phyloP scores from a whole-genome alignment of 2,329 filamentous ascomycete species.

The Ceratocystiopsis minuta region DNA sequence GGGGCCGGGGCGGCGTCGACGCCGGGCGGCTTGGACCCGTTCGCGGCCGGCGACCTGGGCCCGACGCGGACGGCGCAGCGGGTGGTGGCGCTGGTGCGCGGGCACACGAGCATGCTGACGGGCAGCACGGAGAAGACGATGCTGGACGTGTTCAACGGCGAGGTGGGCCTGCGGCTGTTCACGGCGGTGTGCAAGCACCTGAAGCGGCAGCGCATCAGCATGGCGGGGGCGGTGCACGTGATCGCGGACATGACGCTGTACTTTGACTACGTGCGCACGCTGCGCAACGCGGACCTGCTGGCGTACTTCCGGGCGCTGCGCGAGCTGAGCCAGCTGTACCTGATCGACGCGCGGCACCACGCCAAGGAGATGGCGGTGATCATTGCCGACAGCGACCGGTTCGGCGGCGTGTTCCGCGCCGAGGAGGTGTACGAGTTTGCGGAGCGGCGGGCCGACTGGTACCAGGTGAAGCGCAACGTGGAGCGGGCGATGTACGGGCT shows the following conservation, averaged over 20 bases:
- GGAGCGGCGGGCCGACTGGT: conserved; percentile 88
- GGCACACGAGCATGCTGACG: conserved; percentile 80
- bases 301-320: conserved; percentile 83
- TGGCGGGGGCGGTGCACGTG: conserved; percentile 74
- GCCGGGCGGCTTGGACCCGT: conserved; percentile 10
- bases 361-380: conserved; percentile 91
- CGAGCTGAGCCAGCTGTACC: conserved; percentile 86
- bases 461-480: conserved; percentile 68
- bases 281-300: conserved; percentile 68
- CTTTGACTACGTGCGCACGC: conserved; percentile 62
- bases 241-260: conserved; percentile 97
- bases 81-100: conserved; percentile 69
- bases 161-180: conserved; percentile 87
- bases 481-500: conserved; percentile 96
- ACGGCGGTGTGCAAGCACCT: conserved; percentile 89
- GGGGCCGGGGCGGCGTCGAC: conserved; percentile 16
- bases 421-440: conserved; percentile 98
- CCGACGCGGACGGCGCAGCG: conserved; percentile 63
- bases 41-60: conserved; percentile 23
- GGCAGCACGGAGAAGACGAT: conserved; percentile 96
- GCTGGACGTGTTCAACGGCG: conserved; percentile 95
- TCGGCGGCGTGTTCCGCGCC: conserved; percentile 78
- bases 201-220: conserved; percentile 84
- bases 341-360: conserved; percentile 73
- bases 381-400: conserved; percentile 80